Evolutionary conservation across 352 stramenopile species (phyloP), one percentile per base, ranked within the genome.

Genomic region (Blastocystis sp.): DNA sequence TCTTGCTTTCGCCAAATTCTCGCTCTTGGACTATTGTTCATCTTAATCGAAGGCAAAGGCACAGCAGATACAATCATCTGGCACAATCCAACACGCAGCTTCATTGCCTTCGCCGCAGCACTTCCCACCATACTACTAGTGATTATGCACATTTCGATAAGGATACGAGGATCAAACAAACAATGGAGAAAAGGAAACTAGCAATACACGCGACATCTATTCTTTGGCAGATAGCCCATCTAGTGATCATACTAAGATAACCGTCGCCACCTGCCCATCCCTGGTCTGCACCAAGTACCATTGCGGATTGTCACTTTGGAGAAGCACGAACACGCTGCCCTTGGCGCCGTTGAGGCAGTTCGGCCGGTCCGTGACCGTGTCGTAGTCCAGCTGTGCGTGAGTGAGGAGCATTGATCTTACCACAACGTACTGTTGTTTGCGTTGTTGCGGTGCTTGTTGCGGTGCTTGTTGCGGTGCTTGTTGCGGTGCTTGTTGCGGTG

Each of bases 1-100:
- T 89, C 52, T 76, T 45, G 84, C 59, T 38, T 76, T 71, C 19
- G 19, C 40, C 21, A 84, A 54, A 89, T 89, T 84, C 17, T 45
- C 74, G 14, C 14, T 68, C 21, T 88, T 88, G 19, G 34, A 69
- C 78, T 88, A 88, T 10, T 74, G 11, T 6, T 79, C 7, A 63
- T 57, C 59, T 54, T 61, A 69, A n/a, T 11, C 6, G 21, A 19
- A 21, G 28, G 3, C 59, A 19, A 28, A 1, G 3, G 57, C 69
- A 88, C 78, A 28, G 57, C n/a, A 17, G 64, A 76, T 11, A 88
- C 78, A 10, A 66, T 54, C 78, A 88, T 88, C 34, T 88, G 78
- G 60, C 78, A 88, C 62, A 88, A 62, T 17, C 64, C 78, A 19
- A 88, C 57, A 19, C 74, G 48, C n/a, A 84, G 61, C 38, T 84